phyloP scores from a whole-genome alignment of 768 basidiomycete genomes.

The Infundibulicybe gibba region DNA sequence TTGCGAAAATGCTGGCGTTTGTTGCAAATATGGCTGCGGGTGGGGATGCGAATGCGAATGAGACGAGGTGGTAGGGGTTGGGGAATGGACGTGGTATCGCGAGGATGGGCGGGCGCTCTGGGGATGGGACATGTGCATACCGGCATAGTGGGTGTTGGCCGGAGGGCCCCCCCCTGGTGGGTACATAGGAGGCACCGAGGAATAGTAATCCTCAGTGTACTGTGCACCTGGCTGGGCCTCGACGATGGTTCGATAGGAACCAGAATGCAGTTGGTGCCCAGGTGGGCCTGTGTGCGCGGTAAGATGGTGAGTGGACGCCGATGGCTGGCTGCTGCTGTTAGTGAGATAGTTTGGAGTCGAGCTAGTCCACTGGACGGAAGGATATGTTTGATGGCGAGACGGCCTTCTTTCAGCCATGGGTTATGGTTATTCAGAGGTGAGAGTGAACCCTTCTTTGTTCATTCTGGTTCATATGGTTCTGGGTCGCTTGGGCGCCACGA shows the following conservation, averaged over 20 bases:
- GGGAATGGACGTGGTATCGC: slow-evolving; percentile 27
- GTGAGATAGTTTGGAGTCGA: slow-evolving; percentile 26
- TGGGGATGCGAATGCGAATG: slow-evolving; percentile 31
- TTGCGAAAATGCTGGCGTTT: slow-evolving; percentile 20
- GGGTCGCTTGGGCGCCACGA: slow-evolving; percentile 17
- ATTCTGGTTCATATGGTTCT: slow-evolving; percentile 20
- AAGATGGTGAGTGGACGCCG: slow-evolving; percentile 17
- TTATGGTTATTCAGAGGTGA: slow-evolving; percentile 4
- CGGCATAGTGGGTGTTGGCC: slow-evolving; percentile 9
- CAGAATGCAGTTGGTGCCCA: slow-evolving; percentile 19
- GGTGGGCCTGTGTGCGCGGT: slow-evolving; percentile 14
- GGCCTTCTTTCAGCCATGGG: slow-evolving; percentile 26
- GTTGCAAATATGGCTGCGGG: slow-evolving; percentile 31
- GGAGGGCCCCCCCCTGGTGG: no score
- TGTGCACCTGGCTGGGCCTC: slow-evolving; percentile 8
- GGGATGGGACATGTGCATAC: slow-evolving; percentile 12
- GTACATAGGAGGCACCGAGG: slow-evolving; percentile 11
- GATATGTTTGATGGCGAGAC: slow-evolving; percentile 25
- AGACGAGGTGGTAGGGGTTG: slow-evolving; percentile 24
- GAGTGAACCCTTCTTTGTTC: slow-evolving; percentile 12
- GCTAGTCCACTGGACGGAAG: slow-evolving; percentile 31
- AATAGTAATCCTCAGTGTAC: slow-evolving; percentile 18
- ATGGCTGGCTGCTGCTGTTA: slow-evolving; percentile 17
- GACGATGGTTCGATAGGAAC: slow-evolving; percentile 7
- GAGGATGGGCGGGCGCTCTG: slow-evolving; percentile 18